Evolutionary conservation across 1,284 basidiomycete species (phyloP), one percentile per base, ranked within the genome.

Genomic region (Ganoderma lucidum): DNA sequence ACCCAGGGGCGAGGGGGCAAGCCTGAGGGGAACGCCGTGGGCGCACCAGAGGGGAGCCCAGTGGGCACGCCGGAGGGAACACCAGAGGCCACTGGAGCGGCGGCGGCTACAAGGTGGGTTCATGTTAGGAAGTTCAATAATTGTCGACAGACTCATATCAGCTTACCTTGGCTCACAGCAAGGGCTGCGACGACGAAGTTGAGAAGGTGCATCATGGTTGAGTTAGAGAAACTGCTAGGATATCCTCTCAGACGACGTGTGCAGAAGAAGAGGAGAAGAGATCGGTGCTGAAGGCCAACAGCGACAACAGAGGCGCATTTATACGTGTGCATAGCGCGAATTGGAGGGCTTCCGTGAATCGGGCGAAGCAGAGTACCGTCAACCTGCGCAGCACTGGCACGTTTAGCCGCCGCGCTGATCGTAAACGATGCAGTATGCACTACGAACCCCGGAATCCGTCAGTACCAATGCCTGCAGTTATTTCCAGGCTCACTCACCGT

Each of bases 241-340:
- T 48, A 51, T 51, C 48, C 48, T 51, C 48, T 48, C 48, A 51
- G 48, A 51, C 23, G 48, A 51, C 5, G 23, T 28, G 8, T 14
- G 48, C 3, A 51, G 48, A 12, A 51, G 48, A 48, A 48, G 45
- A 48, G n/a, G 45, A 51, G 48, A 51, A 51, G 48, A 51, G 48
- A 28, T 23, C 48, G 48, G 12, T 51, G 28, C 3, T 51, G 23
- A 28, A n/a, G 48, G 28, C n/a, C 3, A 23, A 51, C 8, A 28
- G 23, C 48, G 23, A 51, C 23, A 51, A 28, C 23, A n/a, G 23
- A 28, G 48, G 48, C 1, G 48, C 48, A 23, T 51, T 51, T 51
- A 51, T 51, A 51, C 9, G 3, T 28, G 48, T 51, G 23, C 23
- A 6, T 10, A 51, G 15, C 42, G 17, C 42, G 17, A 5, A 17